phyloP scores from a whole-genome alignment of 495 filamentous ascomycete species.

The Lasiosphaeriaceae sp. region DNA sequence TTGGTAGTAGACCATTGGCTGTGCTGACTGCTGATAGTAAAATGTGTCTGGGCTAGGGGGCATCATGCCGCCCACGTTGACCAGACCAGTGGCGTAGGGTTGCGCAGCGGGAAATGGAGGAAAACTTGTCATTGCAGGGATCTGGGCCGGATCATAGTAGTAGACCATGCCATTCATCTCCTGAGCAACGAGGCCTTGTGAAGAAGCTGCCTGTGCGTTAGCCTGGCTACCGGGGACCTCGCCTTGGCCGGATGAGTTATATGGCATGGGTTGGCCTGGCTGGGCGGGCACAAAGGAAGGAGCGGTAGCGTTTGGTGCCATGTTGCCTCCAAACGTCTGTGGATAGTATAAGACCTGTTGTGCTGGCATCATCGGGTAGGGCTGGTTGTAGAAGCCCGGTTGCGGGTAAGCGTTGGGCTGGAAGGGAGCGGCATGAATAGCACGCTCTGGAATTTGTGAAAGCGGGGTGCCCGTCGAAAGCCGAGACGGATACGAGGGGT shows the following conservation, averaged over 20 bases:
- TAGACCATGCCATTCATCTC: conserved; percentile 94
- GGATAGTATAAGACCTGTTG: conserved; percentile 56
- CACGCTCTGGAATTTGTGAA: conserved; percentile 91
- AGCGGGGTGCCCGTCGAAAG: conserved; percentile 78
- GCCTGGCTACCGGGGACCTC: conserved; percentile 30
- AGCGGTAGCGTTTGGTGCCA: conserved; percentile 51
- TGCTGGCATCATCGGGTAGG: conserved; percentile 44
- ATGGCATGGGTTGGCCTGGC: conserved; percentile 43
- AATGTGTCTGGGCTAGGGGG: conserved; percentile 65
- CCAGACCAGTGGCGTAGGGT: conserved; percentile 51
- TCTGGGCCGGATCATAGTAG: conserved; percentile 78
- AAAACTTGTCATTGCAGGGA: conserved; percentile 52
- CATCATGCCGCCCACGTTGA: conserved; percentile 79
- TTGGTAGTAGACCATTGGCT: conserved; percentile 62
- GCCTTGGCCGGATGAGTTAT: conserved; percentile 37
- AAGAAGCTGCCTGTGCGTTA: conserved; percentile 30
- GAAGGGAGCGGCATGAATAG: conserved; percentile 88
- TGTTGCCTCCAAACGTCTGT: conserved; percentile 47
- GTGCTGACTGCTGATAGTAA: conserved; percentile 62
- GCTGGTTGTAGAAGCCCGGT: conserved; percentile 59
- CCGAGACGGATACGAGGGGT: conserved; percentile 73
- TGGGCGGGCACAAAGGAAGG: conserved; percentile 57
- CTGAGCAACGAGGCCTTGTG: conserved; percentile 75
- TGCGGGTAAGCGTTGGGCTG: conserved; percentile 69
- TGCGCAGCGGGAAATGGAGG: conserved; percentile 50